Percentiles rank a stretch among this genome's conserved stretches.
Conservation (phyloP, 2,329 filamentous ascomycete genomes). For the Ophiobolus disseminans region DNA sequence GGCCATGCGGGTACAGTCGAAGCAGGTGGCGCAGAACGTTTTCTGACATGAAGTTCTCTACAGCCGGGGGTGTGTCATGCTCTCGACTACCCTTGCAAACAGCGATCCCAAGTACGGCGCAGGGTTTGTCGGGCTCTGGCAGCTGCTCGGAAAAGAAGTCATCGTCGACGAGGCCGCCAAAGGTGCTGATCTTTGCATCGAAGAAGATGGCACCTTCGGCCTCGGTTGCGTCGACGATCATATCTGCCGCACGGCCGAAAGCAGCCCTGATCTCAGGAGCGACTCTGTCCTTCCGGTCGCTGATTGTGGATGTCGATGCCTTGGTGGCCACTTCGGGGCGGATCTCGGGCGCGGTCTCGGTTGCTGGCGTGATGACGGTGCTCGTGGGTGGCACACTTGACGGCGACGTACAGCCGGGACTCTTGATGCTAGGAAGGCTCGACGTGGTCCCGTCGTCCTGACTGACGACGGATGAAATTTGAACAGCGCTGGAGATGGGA, state of each 20-base stretch:
- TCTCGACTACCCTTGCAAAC: slow-evolving; percentile 26
- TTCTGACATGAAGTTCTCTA: slow-evolving; percentile 38
- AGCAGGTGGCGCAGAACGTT: slow-evolving; percentile 43
- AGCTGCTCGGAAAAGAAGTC: slow-evolving; percentile 40
- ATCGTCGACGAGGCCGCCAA: slow-evolving; percentile 47
- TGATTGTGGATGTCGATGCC: slow-evolving; percentile 28
- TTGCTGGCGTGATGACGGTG: slow-evolving; percentile 26
- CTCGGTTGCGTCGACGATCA: slow-evolving; percentile 49
- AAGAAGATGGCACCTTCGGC: slow-evolving; percentile 49
- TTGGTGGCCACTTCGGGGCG: slow-evolving; percentile 28
- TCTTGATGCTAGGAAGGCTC: slow-evolving; percentile 24
- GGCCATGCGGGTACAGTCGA: slow-evolving; percentile 43
- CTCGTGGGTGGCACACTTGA: slow-evolving; percentile 26
- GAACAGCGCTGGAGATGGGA: slow-evolving; percentile 19
- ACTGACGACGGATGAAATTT: slow-evolving; percentile 22
- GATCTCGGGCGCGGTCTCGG: slow-evolving; percentile 28
- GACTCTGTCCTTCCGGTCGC: slow-evolving; percentile 28
- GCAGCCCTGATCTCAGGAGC: slow-evolving; percentile 43
- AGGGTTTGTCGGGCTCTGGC: slow-evolving; percentile 44
- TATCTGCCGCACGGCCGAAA: slow-evolving; percentile 47
- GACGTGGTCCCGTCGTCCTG: slow-evolving; percentile 31
- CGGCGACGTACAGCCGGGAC: slow-evolving; percentile 23
- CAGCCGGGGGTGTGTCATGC: slow-evolving; percentile 10
- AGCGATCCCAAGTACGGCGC: slow-evolving; percentile 38
- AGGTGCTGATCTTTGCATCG: slow-evolving; percentile 48